Evolutionary conservation across 257 asterid species (phyloP).

Genomic region (Primulina huaijiensis): DNA sequence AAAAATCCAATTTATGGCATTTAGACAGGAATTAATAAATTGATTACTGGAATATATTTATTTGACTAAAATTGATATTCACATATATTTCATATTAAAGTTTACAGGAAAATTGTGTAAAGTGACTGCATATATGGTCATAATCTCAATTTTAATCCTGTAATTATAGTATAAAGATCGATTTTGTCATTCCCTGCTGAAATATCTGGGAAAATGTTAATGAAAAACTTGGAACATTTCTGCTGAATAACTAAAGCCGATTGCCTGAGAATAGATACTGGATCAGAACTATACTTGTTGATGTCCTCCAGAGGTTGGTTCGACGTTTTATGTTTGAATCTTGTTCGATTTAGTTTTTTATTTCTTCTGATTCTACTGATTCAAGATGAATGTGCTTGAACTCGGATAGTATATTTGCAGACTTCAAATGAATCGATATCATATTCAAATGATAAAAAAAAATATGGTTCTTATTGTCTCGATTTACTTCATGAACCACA

Average conservation of each 20-base stretch:
- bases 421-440: not conserved
- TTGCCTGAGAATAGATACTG: not conserved
- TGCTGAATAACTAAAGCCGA: not conserved
- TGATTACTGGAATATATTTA: not conserved
- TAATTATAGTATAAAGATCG: not conserved
- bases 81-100: not conserved
- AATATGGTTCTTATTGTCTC: slow-evolving; percentile 25
- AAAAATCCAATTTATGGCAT: not conserved
- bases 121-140: not conserved
- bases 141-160: not conserved
- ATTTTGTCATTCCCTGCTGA: not conserved
- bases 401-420: not conserved
- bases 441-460: slow-evolving; percentile 9
- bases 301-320: not conserved
- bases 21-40: not conserved
- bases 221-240: not conserved
- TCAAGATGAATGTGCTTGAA: not conserved
- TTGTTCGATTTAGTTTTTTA: too few relatives aligned
- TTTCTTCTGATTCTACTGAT: not conserved
- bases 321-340: not conserved
- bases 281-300: too few relatives aligned
- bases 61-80: not conserved
- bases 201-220: not conserved
- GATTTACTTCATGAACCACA: slow-evolving; percentile 31
- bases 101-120: not conserved